Conservation (phyloP, 1,139 yeast species). For the Protomyces macrosporus region DNA sequence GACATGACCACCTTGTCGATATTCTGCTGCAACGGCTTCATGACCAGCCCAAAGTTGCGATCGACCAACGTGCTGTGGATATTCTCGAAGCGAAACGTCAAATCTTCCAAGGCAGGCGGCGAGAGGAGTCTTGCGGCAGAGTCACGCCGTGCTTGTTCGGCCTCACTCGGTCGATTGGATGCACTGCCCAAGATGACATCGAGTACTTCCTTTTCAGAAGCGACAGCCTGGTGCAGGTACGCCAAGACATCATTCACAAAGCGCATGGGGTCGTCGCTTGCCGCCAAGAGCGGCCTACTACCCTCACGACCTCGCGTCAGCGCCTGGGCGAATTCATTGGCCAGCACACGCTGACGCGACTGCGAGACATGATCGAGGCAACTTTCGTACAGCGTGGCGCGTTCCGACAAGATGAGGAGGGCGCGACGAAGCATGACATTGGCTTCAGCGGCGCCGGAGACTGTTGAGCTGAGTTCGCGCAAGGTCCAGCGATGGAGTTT, state of each 20-base stretch:
- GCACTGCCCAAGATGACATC: slow-evolving; percentile 47
- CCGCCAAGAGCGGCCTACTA: slow-evolving; percentile 53
- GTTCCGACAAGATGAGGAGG: slow-evolving; percentile 39
- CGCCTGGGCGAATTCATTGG: slow-evolving; percentile 48
- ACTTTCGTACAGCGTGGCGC: slow-evolving; percentile 39
- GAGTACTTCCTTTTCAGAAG: slow-evolving; percentile 77
- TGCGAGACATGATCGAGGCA: slow-evolving; percentile 39
- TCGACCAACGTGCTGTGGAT: slow-evolving; percentile 19
- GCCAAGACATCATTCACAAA: slow-evolving; percentile 87
- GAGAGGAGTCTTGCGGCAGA: neutral
- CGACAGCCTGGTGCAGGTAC: slow-evolving; percentile 80
- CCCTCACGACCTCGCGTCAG: slow-evolving; percentile 44
- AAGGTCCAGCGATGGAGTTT: slow-evolving; percentile 45
- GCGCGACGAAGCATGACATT: slow-evolving; percentile 34
- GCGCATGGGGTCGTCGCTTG: slow-evolving; percentile 75
- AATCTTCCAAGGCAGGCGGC: neutral
- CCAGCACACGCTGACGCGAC: slow-evolving; percentile 37
- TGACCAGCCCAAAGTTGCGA: slow-evolving; percentile 6
- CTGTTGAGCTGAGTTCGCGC: slow-evolving; percentile 38
- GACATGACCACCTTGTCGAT: slow-evolving; percentile 65
- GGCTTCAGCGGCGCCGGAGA: slow-evolving; percentile 18
- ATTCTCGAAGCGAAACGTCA: slow-evolving; percentile 1
- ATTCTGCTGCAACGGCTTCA: slow-evolving; percentile 35
- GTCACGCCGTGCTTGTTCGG: slow-evolving; percentile 31
- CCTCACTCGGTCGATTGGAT: slow-evolving; percentile 37